A percentile compares a stretch with the other conserved stretches of the same genome.
Evolutionary conservation across 306 rosid genomes (phyloP).

Genomic region (Ochetophila trinervis): DNA sequence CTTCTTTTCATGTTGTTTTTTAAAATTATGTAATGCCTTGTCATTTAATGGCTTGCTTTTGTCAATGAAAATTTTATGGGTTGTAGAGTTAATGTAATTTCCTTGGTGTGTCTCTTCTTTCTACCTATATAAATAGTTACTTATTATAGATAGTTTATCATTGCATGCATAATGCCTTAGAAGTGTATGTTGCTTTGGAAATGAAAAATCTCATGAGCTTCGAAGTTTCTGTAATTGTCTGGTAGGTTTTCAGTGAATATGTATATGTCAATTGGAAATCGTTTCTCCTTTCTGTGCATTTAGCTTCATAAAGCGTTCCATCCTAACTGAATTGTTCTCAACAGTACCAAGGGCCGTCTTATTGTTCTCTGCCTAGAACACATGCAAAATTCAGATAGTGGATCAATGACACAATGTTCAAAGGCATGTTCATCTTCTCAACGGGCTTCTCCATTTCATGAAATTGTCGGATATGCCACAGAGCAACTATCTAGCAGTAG

Average conservation of each 20-base stretch:
- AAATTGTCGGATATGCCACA: constrained; percentile 66
- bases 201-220: too few relatives aligned
- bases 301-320: background rate
- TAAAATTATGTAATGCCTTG: constrained; percentile 9
- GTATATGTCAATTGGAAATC: background rate
- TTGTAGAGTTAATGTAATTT: background rate
- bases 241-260: background rate
- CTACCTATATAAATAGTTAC: too few relatives aligned
- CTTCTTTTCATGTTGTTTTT: constrained; percentile 1
- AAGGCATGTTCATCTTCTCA: constrained; percentile 77
- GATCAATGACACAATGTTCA: constrained; percentile 77
- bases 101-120: too few relatives aligned
- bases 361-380: constrained; percentile 84
- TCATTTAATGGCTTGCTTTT: constrained; percentile 8
- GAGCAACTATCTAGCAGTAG: constrained; percentile 85
- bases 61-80: background rate
- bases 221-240: too few relatives aligned
- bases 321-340: constrained; percentile 39
- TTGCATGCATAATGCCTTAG: too few relatives aligned
- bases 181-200: too few relatives aligned
- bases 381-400: constrained; percentile 86
- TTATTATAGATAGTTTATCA: too few relatives aligned
- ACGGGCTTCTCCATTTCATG: constrained; percentile 68
- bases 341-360: constrained; percentile 88
- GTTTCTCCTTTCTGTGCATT: constrained; percentile 7